Evolutionary conservation across 106 monocot species (phyloP).

Genomic region (Acorus gramineus): DNA sequence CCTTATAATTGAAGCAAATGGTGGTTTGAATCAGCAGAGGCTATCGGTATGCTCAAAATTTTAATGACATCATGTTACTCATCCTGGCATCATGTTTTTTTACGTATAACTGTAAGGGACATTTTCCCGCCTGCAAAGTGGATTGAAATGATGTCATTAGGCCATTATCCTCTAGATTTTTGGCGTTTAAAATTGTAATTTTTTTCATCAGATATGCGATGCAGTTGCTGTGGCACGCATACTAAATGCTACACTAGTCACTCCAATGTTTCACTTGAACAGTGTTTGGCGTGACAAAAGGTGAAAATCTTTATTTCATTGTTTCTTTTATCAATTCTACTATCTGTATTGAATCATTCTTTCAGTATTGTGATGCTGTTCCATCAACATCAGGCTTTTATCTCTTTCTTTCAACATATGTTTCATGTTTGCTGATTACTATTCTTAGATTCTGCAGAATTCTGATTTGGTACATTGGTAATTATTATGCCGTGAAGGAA

Average conservation of each 20-base stretch:
- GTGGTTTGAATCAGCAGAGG: slow-evolving; percentile 92
- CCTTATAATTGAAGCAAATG: slow-evolving; percentile 44
- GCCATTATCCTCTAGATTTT: too few species aligned
- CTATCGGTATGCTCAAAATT: slow-evolving; percentile 54
- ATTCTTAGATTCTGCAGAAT: too few species aligned
- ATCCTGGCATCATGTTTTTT: not conserved
- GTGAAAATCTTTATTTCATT: slow-evolving; percentile 17
- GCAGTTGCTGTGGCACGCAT: slow-evolving; percentile 90
- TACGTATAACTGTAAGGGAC: not conserved
- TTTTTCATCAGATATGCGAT: slow-evolving; percentile 81
- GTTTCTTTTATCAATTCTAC: not conserved
- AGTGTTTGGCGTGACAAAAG: slow-evolving; percentile 99
- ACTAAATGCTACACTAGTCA: slow-evolving; percentile 92
- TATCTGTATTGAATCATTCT: not conserved
- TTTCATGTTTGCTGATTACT: too few species aligned
- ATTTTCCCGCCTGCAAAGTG: too few species aligned
- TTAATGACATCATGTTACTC: not conserved
- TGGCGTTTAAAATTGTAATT: slow-evolving; percentile 2
- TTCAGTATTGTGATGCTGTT: too few species aligned
- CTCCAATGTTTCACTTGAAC: slow-evolving; percentile 81
- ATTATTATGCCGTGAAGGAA: too few species aligned
- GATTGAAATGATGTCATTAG: too few species aligned
- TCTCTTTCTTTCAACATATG: too few species aligned
- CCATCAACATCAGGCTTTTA: too few species aligned
- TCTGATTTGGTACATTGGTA: too few species aligned